phyloP scores from a whole-genome alignment of 768 basidiomycete species.

The Phylloporus sp. region DNA sequence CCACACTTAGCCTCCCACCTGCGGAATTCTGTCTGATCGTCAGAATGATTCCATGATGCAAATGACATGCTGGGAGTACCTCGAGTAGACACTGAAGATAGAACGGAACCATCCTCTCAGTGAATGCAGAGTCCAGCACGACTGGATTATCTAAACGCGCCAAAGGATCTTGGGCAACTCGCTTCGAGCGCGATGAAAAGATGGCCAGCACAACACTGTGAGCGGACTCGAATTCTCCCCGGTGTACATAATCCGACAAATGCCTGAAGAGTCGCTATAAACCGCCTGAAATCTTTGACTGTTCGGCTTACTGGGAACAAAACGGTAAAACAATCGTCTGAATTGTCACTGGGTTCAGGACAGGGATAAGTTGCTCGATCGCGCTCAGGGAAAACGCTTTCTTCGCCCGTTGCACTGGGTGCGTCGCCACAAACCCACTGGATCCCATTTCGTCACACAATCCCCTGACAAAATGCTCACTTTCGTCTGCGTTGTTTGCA shows the following conservation, averaged over 20 bases:
- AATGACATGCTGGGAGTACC: constrained; percentile 37
- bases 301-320: constrained; percentile 56
- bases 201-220: constrained; percentile 80
- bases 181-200: constrained; percentile 56
- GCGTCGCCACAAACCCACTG: constrained; percentile 19
- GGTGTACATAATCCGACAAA: constrained; percentile 50
- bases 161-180: constrained; percentile 11
- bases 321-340: constrained; percentile 53
- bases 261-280: constrained; percentile 39
- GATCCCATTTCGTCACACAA: constrained; percentile 31
- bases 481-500: constrained; percentile 35
- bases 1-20: constrained; percentile 53
- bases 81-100: constrained; percentile 69
- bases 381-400: constrained; percentile 65
- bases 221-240: constrained; percentile 81
- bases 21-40: constrained; percentile 49
- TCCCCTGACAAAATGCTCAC: constrained; percentile 36
- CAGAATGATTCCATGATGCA: background rate
- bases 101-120: constrained; percentile 62
- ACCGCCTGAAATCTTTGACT: background rate
- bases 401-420: constrained; percentile 32
- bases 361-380: constrained; percentile 72
- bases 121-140: constrained; percentile 34
- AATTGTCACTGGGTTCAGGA: constrained; percentile 49
- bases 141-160: constrained; percentile 7